A percentile compares a stretch with the other conserved stretches of the same genome.
These are phyloP conservation scores for Sphenostylis stenocarpa DNA, from an alignment of 306 rosid species.

Conservation along the genomic window DNA sequence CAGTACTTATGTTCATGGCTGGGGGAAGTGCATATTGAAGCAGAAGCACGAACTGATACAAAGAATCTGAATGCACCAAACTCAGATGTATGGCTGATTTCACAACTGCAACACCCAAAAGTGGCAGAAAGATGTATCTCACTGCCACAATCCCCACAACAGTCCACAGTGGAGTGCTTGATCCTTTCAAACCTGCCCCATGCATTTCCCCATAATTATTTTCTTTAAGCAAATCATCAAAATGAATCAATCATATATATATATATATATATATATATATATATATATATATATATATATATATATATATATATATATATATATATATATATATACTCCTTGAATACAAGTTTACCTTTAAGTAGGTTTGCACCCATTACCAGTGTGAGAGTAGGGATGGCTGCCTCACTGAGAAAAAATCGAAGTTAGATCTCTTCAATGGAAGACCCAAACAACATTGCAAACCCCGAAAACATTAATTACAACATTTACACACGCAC, in stretches of 20 bases:
- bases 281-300: too few species aligned
- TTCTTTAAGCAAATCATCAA: neutral
- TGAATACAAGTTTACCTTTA: conserved; percentile 36
- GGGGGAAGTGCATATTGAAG: conserved; percentile 85
- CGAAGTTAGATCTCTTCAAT: conserved; percentile 1
- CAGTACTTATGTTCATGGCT: conserved; percentile 86
- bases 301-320: too few species aligned
- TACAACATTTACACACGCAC: neutral
- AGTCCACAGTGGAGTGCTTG: conserved; percentile 43
- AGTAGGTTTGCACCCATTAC: conserved; percentile 85
- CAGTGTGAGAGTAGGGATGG: conserved; percentile 71
- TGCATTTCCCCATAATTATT: neutral
- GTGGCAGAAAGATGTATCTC: conserved; percentile 62
- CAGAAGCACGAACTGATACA: conserved; percentile 74
- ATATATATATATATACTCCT: too few species aligned
- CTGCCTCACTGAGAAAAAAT: conserved; percentile 51
- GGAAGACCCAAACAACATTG: too few species aligned
- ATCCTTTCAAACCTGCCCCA: conserved; percentile 65
- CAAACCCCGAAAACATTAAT: too few species aligned
- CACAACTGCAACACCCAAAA: conserved; percentile 55
- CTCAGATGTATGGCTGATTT: conserved; percentile 66
- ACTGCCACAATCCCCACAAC: conserved; percentile 57
- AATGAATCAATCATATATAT: too few species aligned
- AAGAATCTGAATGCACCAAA: conserved; percentile 60
- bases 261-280: too few species aligned